Conservation (phyloP, 768 basidiomycete genomes). For the Trametes sanguinea region DNA sequence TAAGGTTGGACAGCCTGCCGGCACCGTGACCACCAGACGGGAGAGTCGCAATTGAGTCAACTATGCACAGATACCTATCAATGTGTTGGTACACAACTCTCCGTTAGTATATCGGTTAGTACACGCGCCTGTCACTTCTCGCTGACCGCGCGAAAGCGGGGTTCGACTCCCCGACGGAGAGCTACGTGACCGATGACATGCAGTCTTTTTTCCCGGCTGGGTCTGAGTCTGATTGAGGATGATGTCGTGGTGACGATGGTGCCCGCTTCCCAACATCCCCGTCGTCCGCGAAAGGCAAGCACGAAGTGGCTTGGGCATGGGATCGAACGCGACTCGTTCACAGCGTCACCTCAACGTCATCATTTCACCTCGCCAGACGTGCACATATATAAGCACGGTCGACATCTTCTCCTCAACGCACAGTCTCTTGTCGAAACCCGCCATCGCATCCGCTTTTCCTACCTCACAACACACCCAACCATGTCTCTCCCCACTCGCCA, state of each 20-base stretch:
- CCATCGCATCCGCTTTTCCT: not conserved
- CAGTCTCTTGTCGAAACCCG: not conserved
- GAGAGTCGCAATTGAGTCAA: too few species aligned
- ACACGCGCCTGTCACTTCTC: not conserved
- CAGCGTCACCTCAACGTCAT: slow-evolving; percentile 2
- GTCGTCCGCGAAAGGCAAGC: not conserved
- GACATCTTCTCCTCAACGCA: not conserved
- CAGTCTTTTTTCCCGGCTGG: not conserved
- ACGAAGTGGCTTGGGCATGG: not conserved
- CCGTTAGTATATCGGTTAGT: slow-evolving; percentile 7
- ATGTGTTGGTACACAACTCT: not conserved
- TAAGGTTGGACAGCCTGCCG: too few species aligned
- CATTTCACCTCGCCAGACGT: not conserved
- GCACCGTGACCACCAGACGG: too few species aligned
- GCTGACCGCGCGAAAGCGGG: slow-evolving; percentile 33
- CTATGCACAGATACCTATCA: too few species aligned
- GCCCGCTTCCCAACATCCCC: too few species aligned
- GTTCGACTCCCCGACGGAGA: slow-evolving; percentile 35
- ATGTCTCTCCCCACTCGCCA: slow-evolving; percentile 29
- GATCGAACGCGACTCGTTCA: not conserved
- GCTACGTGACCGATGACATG: not conserved
- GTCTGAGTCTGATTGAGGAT: too few species aligned
- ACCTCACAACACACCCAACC: not conserved
- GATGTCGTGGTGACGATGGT: too few species aligned
- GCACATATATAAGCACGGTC: not conserved